Conservation (phyloP, 768 basidiomycete genomes). For the Dentipellis sp. region DNA sequence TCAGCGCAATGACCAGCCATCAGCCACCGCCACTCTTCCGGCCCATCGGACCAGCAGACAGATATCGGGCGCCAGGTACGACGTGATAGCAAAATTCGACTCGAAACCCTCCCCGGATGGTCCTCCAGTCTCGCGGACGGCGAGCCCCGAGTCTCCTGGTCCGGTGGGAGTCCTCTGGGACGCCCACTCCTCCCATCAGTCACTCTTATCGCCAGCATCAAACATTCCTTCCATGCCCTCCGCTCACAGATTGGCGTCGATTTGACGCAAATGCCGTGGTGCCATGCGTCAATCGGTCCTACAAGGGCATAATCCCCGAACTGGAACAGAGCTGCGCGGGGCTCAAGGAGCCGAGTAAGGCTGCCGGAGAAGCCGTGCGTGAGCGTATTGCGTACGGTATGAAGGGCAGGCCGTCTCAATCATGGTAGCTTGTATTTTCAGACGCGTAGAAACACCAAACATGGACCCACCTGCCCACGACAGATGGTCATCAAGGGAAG, state of each 20-base stretch:
- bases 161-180: constrained; percentile 7
- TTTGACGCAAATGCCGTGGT: not conserved
- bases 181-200: constrained; percentile 33
- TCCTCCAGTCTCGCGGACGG: not conserved
- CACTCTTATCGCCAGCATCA: constrained; percentile 32
- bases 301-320: too few species aligned
- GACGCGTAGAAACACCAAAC: too few species aligned
- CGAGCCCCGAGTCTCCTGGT: not conserved
- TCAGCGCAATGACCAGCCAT: too few species aligned
- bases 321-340: too few species aligned
- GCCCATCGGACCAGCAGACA: not conserved
- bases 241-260: not conserved
- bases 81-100: not conserved
- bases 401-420: too few species aligned
- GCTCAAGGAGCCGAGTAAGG: too few species aligned
- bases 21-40: not conserved
- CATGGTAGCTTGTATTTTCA: too few species aligned
- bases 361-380: too few species aligned
- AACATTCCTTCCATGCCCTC: constrained; percentile 3
- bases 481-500: too few species aligned
- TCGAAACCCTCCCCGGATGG: not conserved
- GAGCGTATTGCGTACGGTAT: too few species aligned
- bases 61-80: not conserved
- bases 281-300: too few species aligned
- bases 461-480: too few species aligned